Conservation (phyloP, 176 grass and related monocot genomes). For the Avena insularis region DNA sequence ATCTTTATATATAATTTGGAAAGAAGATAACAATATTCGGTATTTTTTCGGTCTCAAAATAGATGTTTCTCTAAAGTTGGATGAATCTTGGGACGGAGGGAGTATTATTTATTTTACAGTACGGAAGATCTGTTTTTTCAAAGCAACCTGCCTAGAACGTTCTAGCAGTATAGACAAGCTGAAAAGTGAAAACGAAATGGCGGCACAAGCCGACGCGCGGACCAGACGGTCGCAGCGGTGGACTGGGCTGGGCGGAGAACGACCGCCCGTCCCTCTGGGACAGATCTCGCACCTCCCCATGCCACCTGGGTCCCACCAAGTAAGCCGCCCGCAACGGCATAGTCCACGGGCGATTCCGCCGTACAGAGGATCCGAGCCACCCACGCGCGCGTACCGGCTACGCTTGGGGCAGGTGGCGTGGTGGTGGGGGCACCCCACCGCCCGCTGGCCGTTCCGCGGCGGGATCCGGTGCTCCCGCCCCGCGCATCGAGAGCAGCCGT, state of each 20-base stretch:
- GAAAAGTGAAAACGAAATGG: not conserved
- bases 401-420: constrained; percentile 37
- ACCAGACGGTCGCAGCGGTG: constrained; percentile 32
- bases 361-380: constrained; percentile 47
- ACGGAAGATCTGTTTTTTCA: not conserved
- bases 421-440: not conserved
- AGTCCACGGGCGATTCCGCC: constrained; percentile 7
- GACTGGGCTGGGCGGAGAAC: constrained; percentile 35
- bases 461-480: constrained; percentile 32
- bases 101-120: too few species aligned
- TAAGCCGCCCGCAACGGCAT: not conserved
- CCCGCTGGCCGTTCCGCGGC: not conserved
- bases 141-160: not conserved
- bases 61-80: too few species aligned
- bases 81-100: too few species aligned
- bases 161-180: not conserved
- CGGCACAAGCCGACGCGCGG: constrained; percentile 33
- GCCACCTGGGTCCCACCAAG: not conserved
- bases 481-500: not conserved
- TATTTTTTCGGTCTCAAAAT: too few species aligned
- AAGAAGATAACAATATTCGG: too few species aligned
- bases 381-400: constrained; percentile 50
- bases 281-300: not conserved
- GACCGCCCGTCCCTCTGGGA: constrained; percentile 5
- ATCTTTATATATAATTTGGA: too few species aligned